Percentiles rank a stretch among this genome's conserved stretches.
phyloP scores from a whole-genome alignment of 2,329 filamentous ascomycete genomes.

The Sclerotinia trifoliorum region DNA sequence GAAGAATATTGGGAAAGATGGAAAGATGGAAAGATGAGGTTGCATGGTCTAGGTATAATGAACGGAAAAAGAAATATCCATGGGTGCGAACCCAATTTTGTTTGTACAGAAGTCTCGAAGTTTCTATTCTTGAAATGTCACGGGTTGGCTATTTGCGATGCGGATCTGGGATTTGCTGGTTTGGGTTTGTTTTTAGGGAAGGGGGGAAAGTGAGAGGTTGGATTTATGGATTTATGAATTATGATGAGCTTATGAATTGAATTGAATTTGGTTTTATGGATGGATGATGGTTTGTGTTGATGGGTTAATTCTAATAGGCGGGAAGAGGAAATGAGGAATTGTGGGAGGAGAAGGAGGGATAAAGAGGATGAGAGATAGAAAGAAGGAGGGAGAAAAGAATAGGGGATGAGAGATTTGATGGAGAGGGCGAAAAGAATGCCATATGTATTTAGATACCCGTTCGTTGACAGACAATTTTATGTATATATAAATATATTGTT shows the following conservation, averaged over 20 bases:
- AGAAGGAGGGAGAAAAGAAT: background rate
- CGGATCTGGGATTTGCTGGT: background rate
- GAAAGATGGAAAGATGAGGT: background rate
- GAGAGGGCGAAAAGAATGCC: too few species aligned
- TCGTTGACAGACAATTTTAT: too few species aligned
- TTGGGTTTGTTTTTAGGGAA: background rate
- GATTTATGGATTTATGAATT: background rate
- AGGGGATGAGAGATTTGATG: background rate
- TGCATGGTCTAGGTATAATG: background rate
- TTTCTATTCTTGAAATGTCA: background rate
- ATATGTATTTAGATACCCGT: too few species aligned
- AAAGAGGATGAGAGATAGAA: background rate
- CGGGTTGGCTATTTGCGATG: background rate
- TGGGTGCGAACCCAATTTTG: constrained; percentile 14
- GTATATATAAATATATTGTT: too few species aligned
- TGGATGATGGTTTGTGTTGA: background rate
- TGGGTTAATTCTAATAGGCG: background rate
- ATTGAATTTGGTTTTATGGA: background rate
- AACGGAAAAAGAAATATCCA: background rate
- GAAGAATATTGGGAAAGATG: background rate
- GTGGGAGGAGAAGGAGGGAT: background rate
- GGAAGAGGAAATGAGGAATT: too few species aligned
- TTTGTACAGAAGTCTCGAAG: background rate
- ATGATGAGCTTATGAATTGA: constrained; percentile 14
- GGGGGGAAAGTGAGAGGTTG: background rate